Evolutionary conservation across 371 early-diverging fungal genomes (phyloP).

Genomic region (Fennellomyces sp.): DNA sequence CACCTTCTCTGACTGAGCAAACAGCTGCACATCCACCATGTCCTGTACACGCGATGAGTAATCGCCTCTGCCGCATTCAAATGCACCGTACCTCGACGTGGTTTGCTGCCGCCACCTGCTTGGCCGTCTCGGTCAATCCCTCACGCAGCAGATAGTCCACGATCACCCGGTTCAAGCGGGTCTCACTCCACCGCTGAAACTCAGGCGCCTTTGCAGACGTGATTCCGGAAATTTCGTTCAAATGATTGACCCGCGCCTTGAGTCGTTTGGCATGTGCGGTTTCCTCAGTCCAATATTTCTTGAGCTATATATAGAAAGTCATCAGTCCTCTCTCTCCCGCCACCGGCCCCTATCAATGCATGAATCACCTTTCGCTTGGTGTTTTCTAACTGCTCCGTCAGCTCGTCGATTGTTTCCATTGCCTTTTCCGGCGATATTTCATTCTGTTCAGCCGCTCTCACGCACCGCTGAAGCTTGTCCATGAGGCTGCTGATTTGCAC

Average conservation of each 20-base stretch:
- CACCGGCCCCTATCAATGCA: conserved; percentile 1
- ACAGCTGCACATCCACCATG: conserved; percentile 89
- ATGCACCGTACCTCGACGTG: conserved; percentile 65
- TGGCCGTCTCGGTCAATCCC: conserved; percentile 80
- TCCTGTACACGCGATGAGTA: conserved; percentile 49
- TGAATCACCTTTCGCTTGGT: conserved; percentile 73
- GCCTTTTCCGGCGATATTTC: conserved; percentile 51
- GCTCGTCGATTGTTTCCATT: conserved; percentile 56
- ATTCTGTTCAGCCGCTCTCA: conserved; percentile 27
- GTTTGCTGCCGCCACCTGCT: conserved; percentile 61
- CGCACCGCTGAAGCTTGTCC: conserved; percentile 46
- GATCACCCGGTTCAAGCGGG: conserved; percentile 82
- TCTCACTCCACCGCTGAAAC: conserved; percentile 82
- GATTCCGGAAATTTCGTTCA: conserved; percentile 70
- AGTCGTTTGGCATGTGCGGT: conserved; percentile 63
- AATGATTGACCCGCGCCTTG: conserved; percentile 72
- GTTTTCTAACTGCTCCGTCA: conserved; percentile 66
- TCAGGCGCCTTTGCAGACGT: conserved; percentile 63
- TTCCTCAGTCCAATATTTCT: conserved; percentile 82
- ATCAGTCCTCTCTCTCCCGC: not conserved
- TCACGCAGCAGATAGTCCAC: conserved; percentile 93
- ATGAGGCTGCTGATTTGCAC: conserved; percentile 67
- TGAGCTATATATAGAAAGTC: conserved; percentile 42
- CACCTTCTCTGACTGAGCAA: conserved; percentile 77
- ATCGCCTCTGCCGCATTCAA: not conserved